These are phyloP conservation scores for Kurtzmaniella quercitrusa DNA, from an alignment of 1,139 yeast genomes.

Conservation along the genomic window DNA sequence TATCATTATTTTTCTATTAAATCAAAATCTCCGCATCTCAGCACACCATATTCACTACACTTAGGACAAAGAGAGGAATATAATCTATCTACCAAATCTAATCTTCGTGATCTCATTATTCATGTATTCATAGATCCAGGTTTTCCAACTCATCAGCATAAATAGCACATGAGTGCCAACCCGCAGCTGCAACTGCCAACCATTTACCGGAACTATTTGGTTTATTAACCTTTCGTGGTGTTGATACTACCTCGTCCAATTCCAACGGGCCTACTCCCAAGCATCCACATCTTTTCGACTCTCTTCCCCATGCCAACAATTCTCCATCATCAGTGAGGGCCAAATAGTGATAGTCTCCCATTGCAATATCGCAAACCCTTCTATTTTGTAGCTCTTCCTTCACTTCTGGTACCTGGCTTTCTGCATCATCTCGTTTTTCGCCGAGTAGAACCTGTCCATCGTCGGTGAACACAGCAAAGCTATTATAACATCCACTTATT, in stretches of 20 bases:
- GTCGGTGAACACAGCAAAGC: conserved; percentile 53
- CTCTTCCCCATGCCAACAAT: conserved; percentile 68
- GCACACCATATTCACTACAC: too few species aligned
- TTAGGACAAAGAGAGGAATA: too few species aligned
- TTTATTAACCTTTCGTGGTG: conserved; percentile 3
- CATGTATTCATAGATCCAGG: too few species aligned
- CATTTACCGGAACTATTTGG: conserved; percentile 34
- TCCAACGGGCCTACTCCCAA: conserved; percentile 56
- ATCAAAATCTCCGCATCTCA: too few species aligned
- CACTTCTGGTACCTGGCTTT: conserved; percentile 19
- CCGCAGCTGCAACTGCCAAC: conserved; percentile 63
- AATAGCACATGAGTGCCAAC: conserved; percentile 74
- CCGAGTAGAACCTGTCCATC: conserved; percentile 50
- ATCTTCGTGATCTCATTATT: too few species aligned
- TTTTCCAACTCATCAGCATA: conserved; percentile 13
- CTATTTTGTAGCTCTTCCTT: conserved; percentile 46
- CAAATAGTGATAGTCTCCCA: conserved; percentile 72
- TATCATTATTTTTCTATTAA: too few species aligned
- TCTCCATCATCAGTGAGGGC: conserved; percentile 61
- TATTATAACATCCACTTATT: conserved; percentile 45
- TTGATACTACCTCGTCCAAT: conserved; percentile 1
- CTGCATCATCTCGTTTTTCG: conserved; percentile 13
- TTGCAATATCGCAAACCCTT: conserved; percentile 53
- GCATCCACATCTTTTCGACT: conserved; percentile 62
- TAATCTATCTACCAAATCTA: too few species aligned